Evolutionary conservation across 345 rosid species (phyloP).

Genomic region (Citrus cavaleriei): DNA sequence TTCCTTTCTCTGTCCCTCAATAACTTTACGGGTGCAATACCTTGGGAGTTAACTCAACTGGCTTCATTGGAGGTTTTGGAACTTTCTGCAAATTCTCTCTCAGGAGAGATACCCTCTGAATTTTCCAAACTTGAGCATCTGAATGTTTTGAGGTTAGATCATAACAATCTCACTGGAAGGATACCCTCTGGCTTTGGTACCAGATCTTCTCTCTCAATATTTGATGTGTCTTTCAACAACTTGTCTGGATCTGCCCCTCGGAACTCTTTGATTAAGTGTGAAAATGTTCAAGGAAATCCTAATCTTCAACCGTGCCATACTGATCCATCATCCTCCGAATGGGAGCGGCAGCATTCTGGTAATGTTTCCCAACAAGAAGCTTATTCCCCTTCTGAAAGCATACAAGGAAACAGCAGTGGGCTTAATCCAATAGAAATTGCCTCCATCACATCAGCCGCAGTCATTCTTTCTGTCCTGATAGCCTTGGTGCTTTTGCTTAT

Average conservation of each 20-base stretch:
- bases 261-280: slow-evolving; percentile 27
- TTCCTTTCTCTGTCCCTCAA: slow-evolving; percentile 34
- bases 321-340: slow-evolving; percentile 23
- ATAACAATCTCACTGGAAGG: slow-evolving; percentile 38
- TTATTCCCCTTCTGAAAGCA: slow-evolving; percentile 26
- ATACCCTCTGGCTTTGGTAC: slow-evolving; percentile 37
- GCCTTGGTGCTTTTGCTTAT: slow-evolving; percentile 27
- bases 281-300: slow-evolving; percentile 38
- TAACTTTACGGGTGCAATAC: slow-evolving; percentile 39
- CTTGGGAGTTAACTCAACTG: slow-evolving; percentile 32
- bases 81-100: slow-evolving; percentile 38
- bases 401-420: slow-evolving; percentile 6
- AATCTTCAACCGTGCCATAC: slow-evolving; percentile 31
- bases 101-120: slow-evolving; percentile 39
- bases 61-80: slow-evolving; percentile 41
- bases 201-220: slow-evolving; percentile 34
- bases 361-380: slow-evolving; percentile 31
- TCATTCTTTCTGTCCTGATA: slow-evolving; percentile 30
- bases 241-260: slow-evolving; percentile 44
- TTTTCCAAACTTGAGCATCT: slow-evolving; percentile 39
- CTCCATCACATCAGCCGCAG: slow-evolving; percentile 32
- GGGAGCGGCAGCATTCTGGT: slow-evolving; percentile 34
- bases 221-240: slow-evolving; percentile 54
- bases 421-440: slow-evolving; percentile 44
- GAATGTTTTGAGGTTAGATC: slow-evolving; percentile 32